These are phyloP conservation scores for Colletotrichum sp. DNA, from an alignment of 2,329 filamentous ascomycete species.

Conservation along the genomic window DNA sequence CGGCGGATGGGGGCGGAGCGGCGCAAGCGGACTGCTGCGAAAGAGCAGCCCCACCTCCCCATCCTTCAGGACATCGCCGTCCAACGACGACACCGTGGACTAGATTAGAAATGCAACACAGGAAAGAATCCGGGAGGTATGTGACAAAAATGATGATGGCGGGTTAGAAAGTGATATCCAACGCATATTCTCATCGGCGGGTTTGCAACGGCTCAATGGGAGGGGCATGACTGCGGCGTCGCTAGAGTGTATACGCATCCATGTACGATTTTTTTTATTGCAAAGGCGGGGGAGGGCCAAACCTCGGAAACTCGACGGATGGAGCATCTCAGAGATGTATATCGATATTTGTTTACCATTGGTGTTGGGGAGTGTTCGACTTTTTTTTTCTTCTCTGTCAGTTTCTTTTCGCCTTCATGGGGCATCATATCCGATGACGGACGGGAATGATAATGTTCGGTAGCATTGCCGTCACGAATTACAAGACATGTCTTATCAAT, in stretches of 20 bases:
- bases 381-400: neutral
- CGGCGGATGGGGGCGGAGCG: constrained; percentile 42
- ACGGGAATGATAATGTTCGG: neutral
- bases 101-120: neutral
- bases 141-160: neutral
- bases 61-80: constrained; percentile 1
- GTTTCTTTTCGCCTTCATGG: neutral
- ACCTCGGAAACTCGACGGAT: neutral
- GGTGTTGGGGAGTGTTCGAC: constrained; percentile 1
- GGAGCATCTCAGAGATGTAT: neutral
- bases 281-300: neutral
- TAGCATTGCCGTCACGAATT: neutral
- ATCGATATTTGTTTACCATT: neutral
- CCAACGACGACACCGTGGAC: constrained; percentile 18
- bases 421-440: neutral
- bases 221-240: constrained; percentile 5
- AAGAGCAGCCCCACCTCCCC: constrained; percentile 32
- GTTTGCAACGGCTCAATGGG: neutral
- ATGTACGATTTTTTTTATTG: neutral
- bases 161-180: constrained; percentile 14
- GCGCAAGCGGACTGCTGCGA: constrained; percentile 48
- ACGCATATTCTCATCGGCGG: constrained; percentile 1
- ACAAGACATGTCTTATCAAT: neutral
- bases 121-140: neutral
- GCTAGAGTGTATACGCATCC: neutral